Conservation (phyloP, 805 yeast genomes). For the Suhomyces emberorum region DNA sequence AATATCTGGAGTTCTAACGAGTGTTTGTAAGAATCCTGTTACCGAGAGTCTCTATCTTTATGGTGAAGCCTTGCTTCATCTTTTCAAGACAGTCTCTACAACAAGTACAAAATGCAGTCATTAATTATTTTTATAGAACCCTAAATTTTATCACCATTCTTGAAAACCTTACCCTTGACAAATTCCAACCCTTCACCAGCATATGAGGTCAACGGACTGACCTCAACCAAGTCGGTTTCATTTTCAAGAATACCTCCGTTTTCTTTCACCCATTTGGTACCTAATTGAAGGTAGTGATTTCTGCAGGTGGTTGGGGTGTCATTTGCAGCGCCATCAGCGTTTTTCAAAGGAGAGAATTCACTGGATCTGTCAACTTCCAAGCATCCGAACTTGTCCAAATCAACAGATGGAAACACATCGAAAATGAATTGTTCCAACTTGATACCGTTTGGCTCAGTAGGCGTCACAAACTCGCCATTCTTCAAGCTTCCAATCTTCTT, state of each 20-base stretch:
- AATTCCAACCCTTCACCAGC: conserved; percentile 66
- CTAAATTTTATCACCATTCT: conserved; percentile 30
- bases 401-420: conserved; percentile 85
- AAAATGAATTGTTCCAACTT: conserved; percentile 96
- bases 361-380: conserved; percentile 81
- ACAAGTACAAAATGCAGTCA: neutral
- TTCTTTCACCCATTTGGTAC: conserved; percentile 67
- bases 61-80: no score
- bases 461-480: conserved; percentile 50
- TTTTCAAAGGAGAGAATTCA: conserved; percentile 93
- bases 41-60: no score
- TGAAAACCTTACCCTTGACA: conserved; percentile 45
- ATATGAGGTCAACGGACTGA: conserved; percentile 72
- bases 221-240: conserved; percentile 60
- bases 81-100: no score
- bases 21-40: no score
- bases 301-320: conserved; percentile 87
- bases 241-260: conserved; percentile 63
- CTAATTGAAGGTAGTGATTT: conserved; percentile 57
- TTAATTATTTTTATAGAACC: neutral
- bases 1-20: no score
- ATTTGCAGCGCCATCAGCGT: conserved; percentile 75
- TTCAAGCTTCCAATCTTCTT: conserved; percentile 71
- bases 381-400: conserved; percentile 74
- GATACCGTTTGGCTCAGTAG: conserved; percentile 82